Base-by-base conservation (phyloP, 2,329 filamentous ascomycete genomes). In the Rosellinia necatrix region DNA sequence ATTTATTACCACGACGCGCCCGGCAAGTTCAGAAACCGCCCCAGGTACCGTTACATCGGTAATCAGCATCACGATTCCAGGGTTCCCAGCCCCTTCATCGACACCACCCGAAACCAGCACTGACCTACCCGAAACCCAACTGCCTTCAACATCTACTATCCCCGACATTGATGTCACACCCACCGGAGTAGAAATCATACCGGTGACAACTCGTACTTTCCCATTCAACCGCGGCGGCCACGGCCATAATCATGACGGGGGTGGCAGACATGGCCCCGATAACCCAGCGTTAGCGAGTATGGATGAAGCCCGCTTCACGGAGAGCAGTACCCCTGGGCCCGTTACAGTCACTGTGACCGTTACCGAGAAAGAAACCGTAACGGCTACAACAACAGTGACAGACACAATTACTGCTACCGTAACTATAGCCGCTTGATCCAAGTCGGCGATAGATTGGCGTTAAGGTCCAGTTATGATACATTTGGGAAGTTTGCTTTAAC, bases 131-230 rank as follows among this genome's bases (percentile, higher is more conserved):
- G 30, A 29, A 47, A 34, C 30, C 19, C 42, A 38, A 22, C 17
- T 27, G 12, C 2, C 35, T 8, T 9, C 55, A 34, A 49, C 55
- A 8, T 17, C 59, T 37, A 53, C 56, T 12, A 19, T 22, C 15
- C 15, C 49, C 9, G 19, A 52, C 22, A 17, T 17, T 1, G 44
- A 48, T 19, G 19, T 27, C 7, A 59, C 52, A 10, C 59, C 59
- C 21, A 61, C 59, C 22, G 59, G 59, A 8, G 44, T 61, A 44
- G 51, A 43, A 34, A 56, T 61, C 9, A 51, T 61, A 12, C 59
- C 59, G 17, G 44, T 61, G 9, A 58, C 58, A 3, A 10, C 43
- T n/a, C n/a, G n/a, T n/a, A n/a, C n/a, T n/a, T n/a, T n/a, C n/a
- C n/a, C n/a, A n/a, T n/a, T n/a, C n/a, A n/a, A n/a, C n/a, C n/a